phyloP scores from a whole-genome alignment of 495 filamentous ascomycete species.

The Clohesyomyces aquaticus region DNA sequence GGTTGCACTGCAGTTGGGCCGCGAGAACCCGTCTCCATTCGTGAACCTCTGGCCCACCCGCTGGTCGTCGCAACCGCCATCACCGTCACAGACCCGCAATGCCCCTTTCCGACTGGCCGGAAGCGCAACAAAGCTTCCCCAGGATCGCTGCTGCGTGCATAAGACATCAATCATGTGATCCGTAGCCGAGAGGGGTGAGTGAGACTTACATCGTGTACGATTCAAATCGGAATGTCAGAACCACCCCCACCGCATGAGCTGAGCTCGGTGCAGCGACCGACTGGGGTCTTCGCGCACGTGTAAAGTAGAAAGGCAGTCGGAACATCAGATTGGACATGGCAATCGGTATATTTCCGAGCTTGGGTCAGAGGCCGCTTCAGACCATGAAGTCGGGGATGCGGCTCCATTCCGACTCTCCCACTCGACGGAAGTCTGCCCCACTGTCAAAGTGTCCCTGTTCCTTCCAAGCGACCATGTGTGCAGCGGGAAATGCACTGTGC shows the following conservation, averaged over 20 bases:
- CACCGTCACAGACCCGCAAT: constrained; percentile 6
- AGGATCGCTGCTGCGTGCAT: constrained; percentile 28
- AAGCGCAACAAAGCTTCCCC: constrained; percentile 18
- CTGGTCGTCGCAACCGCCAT: constrained; percentile 16
- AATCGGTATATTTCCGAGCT: background rate
- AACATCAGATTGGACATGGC: too few species aligned
- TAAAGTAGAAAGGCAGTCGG: too few species aligned
- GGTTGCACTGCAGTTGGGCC: constrained; percentile 21
- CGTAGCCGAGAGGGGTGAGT: background rate
- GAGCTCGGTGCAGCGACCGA: too few species aligned
- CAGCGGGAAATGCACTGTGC: constrained; percentile 79
- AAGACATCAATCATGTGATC: constrained; percentile 25
- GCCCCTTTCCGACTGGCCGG: constrained; percentile 32
- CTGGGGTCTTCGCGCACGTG: too few species aligned
- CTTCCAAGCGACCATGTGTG: constrained; percentile 85
- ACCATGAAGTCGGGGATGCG: constrained; percentile 58
- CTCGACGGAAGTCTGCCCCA: constrained; percentile 81
- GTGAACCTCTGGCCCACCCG: background rate
- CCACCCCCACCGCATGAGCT: too few species aligned
- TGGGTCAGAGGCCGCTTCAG: background rate
- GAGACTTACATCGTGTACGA: too few species aligned
- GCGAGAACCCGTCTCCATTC: constrained; percentile 7
- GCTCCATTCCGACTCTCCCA: constrained; percentile 65
- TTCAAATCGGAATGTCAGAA: too few species aligned
- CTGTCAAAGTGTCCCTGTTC: constrained; percentile 92